Conservation (phyloP, 2,329 filamentous ascomycete species). For the Trematosphaeria pertusa region DNA sequence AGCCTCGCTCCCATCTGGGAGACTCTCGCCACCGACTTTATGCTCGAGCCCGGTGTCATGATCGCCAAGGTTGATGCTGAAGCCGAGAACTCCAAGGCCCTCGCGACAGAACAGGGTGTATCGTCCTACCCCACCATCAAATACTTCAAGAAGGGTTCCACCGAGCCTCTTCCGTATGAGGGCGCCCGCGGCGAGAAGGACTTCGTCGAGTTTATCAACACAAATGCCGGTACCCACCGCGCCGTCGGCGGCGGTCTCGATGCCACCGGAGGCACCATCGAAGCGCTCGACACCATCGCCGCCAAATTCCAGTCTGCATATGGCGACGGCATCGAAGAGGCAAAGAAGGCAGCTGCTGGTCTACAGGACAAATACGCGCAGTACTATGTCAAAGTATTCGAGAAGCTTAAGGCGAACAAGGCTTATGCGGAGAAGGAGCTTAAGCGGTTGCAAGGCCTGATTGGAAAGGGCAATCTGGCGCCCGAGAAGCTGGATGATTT, state of each 20-base stretch:
- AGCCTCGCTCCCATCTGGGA: slow-evolving; percentile 90
- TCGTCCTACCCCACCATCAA: slow-evolving; percentile 95
- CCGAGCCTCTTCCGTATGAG: slow-evolving; percentile 72
- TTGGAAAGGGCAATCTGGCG: slow-evolving; percentile 85
- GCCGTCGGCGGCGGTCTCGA: slow-evolving; percentile 80
- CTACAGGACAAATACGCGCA: slow-evolving; percentile 83
- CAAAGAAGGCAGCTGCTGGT: slow-evolving; percentile 72
- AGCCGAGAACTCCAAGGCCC: slow-evolving; percentile 80
- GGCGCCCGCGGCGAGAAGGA: slow-evolving; percentile 79
- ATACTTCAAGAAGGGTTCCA: slow-evolving; percentile 89
- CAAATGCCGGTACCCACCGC: slow-evolving; percentile 87
- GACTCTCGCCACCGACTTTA: slow-evolving; percentile 80
- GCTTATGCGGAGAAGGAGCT: slow-evolving; percentile 87
- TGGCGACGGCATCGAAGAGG: slow-evolving; percentile 68
- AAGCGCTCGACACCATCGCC: slow-evolving; percentile 77
- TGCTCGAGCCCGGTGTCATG: slow-evolving; percentile 76
- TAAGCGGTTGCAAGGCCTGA: slow-evolving; percentile 76
- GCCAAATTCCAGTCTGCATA: slow-evolving; percentile 72
- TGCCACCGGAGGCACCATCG: slow-evolving; percentile 80
- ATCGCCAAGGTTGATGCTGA: slow-evolving; percentile 97
- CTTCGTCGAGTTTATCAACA: slow-evolving; percentile 83
- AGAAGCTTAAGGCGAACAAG: slow-evolving; percentile 80
- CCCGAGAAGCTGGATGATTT: slow-evolving; percentile 89
- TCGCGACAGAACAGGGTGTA: slow-evolving; percentile 77
- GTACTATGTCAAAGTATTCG: slow-evolving; percentile 92